Base-by-base conservation (phyloP, 2,329 filamentous ascomycete genomes). In the Venturia carpophila region DNA sequence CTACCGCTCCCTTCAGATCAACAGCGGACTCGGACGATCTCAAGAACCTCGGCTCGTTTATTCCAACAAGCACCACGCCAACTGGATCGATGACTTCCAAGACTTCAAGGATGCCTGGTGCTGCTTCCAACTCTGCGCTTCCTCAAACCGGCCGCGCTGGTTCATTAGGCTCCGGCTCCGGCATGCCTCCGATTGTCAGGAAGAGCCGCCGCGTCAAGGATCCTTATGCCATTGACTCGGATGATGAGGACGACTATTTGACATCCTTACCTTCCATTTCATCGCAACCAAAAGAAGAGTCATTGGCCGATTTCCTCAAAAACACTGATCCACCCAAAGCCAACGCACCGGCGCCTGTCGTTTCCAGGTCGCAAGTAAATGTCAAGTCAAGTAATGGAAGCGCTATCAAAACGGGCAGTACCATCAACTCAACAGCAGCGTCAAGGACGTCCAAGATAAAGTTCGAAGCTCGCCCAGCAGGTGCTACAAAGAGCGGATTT, bases 21-120 rank as follows among this genome's bases (percentile, higher is more conserved):
- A 93, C 91, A 0, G 89, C 92, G 82, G 92, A 96, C 73, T 92
- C 90, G 13, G 91, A 96, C 70, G 89, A 94, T 68, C 82, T 90
- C 76, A 73, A 74, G 2, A 68, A 63, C 1, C 75, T 76, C 74
- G 68, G 75, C 17, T 58, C 52, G 9, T 55, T 11, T 7, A 24
- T 52, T 47, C 34, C 34, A 11, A 63, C 45, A 30, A 43, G 24
- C 68, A 69, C 75, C 68, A 69, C 75, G 9, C 5, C 52, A 37
- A 30, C 13, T 19, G 30, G 24, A n/a, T 24, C 52, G 34, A 56
- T 56, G 52, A 30, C 52, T 7, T 56, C 52, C 27, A 56, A 56
- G 27, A 37, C 52, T 34, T 37, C 52, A 19, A 56, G 52, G 19
- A 56, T 37, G 52, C 37, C 52, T 87, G 15, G 70, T 74, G 62